Conservation (phyloP, 331 rosid genomes). For the Prunus yedoensis region DNA sequence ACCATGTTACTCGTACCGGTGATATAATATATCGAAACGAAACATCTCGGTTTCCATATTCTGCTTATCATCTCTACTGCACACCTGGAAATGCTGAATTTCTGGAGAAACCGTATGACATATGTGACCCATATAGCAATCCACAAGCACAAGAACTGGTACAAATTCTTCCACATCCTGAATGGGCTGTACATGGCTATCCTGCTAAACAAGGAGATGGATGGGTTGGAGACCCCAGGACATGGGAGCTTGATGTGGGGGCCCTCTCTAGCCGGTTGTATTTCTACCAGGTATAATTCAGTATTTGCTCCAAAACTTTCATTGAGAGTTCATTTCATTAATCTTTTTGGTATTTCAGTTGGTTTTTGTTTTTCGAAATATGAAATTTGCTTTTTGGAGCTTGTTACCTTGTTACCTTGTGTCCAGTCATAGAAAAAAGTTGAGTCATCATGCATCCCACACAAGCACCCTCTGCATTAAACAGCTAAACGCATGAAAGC, state of each 20-base stretch:
- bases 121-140: slow-evolving; percentile 65
- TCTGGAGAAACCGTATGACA: slow-evolving; percentile 47
- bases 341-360: not conserved
- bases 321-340: not conserved
- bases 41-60: slow-evolving; percentile 51
- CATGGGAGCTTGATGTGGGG: slow-evolving; percentile 66
- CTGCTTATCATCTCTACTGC: slow-evolving; percentile 60
- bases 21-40: slow-evolving; percentile 46
- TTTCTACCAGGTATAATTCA: slow-evolving; percentile 49
- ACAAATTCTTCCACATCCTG: slow-evolving; percentile 63
- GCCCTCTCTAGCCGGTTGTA: slow-evolving; percentile 47
- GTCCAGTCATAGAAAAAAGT: not conserved
- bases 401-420: not conserved
- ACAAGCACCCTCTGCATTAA: not conserved
- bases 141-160: slow-evolving; percentile 58
- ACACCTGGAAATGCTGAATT: slow-evolving; percentile 44
- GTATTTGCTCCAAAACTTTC: not conserved
- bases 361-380: not conserved
- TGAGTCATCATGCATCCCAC: not conserved
- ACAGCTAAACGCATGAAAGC: not conserved
- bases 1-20: slow-evolving; percentile 41
- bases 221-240: slow-evolving; percentile 54
- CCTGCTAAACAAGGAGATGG: slow-evolving; percentile 55
- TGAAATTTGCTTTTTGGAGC: not conserved
- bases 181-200: slow-evolving; percentile 59